Conservation (phyloP, 805 yeast genomes). For the Grigorovia yakushimaensis region DNA sequence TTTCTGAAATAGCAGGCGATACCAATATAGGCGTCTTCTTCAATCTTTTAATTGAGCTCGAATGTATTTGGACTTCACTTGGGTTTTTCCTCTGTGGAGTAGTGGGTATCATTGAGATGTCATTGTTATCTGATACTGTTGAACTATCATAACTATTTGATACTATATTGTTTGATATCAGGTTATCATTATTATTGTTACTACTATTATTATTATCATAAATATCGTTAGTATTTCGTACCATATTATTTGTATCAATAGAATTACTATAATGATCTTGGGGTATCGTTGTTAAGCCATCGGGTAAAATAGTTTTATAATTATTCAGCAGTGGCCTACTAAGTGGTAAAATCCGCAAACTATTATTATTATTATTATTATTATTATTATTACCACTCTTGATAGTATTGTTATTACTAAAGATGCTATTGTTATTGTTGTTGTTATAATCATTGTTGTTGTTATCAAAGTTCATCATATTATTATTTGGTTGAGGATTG, state of each 20-base stretch:
- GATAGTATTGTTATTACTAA: not conserved
- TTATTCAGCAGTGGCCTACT: not conserved
- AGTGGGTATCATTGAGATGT: not conserved
- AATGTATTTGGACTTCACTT: constrained; percentile 1
- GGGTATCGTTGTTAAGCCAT: not conserved
- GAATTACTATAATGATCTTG: not conserved
- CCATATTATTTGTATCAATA: not conserved
- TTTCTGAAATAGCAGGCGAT: constrained; percentile 15
- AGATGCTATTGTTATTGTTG: not conserved
- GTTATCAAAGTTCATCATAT: no score
- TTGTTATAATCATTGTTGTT: constrained; percentile 8
- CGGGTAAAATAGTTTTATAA: not conserved
- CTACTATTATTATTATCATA: no score
- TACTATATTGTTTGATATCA: no score
- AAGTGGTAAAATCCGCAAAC: not conserved
- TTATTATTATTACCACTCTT: constrained; percentile 12
- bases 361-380: no score
- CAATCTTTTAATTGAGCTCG: constrained; percentile 7
- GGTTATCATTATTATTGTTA: no score
- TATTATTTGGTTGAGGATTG: constrained; percentile 18
- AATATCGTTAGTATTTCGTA: no score
- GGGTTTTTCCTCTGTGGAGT: constrained; percentile 8
- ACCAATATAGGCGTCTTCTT: constrained; percentile 3
- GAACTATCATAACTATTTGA: no score
- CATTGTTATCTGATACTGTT: no score